phyloP scores from a whole-genome alignment of 257 asterid species.

The Catharanthus roseus region DNA sequence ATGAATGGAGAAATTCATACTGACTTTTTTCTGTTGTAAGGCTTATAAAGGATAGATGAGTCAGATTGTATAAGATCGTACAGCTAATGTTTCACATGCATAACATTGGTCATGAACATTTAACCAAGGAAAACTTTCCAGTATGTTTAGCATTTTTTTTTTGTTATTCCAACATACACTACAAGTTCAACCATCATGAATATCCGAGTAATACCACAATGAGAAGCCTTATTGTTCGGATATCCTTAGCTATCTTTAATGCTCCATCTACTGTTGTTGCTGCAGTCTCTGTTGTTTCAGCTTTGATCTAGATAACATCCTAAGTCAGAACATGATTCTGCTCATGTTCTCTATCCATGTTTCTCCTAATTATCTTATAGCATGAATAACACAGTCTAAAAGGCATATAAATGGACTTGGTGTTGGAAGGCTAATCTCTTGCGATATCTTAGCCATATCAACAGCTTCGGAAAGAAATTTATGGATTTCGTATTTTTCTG shows the following conservation, averaged over 20 bases:
- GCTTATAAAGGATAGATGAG: too few relatives aligned
- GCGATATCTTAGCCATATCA: neutral
- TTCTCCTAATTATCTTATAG: neutral
- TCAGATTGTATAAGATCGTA: too few relatives aligned
- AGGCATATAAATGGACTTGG: neutral
- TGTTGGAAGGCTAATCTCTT: neutral
- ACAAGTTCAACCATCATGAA: neutral
- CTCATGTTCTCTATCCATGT: slow-evolving; percentile 54
- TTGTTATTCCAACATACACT: neutral
- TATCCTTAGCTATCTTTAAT: neutral
- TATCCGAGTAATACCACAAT: neutral
- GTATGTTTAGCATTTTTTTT: too few relatives aligned
- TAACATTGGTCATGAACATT: neutral
- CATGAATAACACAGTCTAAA: neutral
- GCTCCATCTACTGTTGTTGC: neutral
- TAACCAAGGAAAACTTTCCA: neutral
- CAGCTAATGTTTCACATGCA: too few relatives aligned
- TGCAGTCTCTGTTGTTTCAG: neutral
- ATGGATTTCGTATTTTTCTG: neutral
- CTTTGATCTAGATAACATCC: neutral
- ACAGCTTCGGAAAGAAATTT: too few relatives aligned
- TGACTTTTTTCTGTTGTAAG: too few relatives aligned
- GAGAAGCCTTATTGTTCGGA: neutral
- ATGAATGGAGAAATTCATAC: too few relatives aligned
- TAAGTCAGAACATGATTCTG: slow-evolving; percentile 5